Conservation (phyloP, 2,329 filamentous ascomycete genomes). For the Neonectria ditissima region DNA sequence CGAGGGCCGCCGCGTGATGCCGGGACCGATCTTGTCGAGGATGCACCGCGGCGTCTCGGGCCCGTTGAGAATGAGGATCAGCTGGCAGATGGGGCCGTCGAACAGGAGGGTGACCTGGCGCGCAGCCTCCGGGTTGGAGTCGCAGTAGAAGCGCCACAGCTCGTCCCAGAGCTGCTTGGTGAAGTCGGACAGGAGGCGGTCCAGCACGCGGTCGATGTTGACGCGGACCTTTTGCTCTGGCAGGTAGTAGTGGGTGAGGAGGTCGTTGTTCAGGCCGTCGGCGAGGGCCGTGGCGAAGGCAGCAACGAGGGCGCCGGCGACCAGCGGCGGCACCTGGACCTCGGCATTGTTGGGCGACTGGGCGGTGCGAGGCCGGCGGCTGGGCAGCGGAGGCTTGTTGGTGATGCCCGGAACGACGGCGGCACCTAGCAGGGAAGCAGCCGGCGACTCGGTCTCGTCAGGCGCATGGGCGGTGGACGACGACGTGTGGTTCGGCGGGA, state of each 20-base stretch:
- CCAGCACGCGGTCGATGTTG: constrained; percentile 52
- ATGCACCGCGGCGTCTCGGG: constrained; percentile 51
- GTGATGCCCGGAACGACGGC: constrained; percentile 36
- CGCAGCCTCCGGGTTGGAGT: constrained; percentile 43
- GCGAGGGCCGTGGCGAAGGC: constrained; percentile 52
- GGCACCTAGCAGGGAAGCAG: background rate
- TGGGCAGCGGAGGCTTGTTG: constrained; percentile 51
- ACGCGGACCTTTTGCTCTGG: constrained; percentile 48
- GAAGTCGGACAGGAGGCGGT: constrained; percentile 51
- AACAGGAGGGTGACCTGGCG: constrained; percentile 51
- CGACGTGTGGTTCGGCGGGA: constrained; percentile 39
- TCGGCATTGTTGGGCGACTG: constrained; percentile 47
- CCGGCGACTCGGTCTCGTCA: background rate
- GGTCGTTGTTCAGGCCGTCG: constrained; percentile 51
- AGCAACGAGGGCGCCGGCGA: constrained; percentile 50
- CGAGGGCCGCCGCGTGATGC: constrained; percentile 47
- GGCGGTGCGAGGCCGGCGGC: constrained; percentile 44
- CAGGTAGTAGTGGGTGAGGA: constrained; percentile 54
- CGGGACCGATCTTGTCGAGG: constrained; percentile 51
- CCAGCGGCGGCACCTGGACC: constrained; percentile 51
- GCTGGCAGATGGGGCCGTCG: constrained; percentile 52
- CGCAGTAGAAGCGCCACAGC: constrained; percentile 50
- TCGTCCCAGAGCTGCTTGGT: constrained; percentile 52
- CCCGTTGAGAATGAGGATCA: constrained; percentile 52
- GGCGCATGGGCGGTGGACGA: constrained; percentile 40